A percentile compares a stretch with the other conserved stretches of the same genome.
These are phyloP conservation scores for Stylosanthes scabra DNA, from an alignment of 331 rosid genomes.

Conservation along the genomic window DNA sequence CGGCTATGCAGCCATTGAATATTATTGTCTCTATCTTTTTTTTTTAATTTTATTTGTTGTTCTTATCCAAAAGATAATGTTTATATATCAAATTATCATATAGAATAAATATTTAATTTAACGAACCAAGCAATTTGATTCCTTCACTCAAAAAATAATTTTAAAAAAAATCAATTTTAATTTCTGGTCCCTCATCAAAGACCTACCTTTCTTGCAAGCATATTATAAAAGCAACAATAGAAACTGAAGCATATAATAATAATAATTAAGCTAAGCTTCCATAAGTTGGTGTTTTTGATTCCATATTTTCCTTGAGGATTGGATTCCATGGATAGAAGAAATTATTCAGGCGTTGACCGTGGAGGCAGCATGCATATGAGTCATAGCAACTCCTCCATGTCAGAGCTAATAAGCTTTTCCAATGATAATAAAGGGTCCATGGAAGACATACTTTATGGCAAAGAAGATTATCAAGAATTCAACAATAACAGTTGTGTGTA, in stretches of 20 bases:
- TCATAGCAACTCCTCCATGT: neutral
- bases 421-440: neutral
- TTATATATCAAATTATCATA: neutral
- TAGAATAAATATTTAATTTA: neutral
- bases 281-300: neutral
- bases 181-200: neutral
- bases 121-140: neutral
- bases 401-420: neutral
- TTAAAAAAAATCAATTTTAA: too few species aligned
- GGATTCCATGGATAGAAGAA: neutral
- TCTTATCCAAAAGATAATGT: conserved; percentile 1
- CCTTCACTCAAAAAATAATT: too few species aligned
- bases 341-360: neutral
- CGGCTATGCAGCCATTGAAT: neutral
- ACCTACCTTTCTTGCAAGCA: neutral
- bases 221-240: neutral
- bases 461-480: conserved; percentile 27
- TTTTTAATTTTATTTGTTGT: neutral
- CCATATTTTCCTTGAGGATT: neutral
- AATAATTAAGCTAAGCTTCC: too few species aligned
- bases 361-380: neutral
- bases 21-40: neutral
- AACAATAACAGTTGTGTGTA: neutral
- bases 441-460: conserved; percentile 43
- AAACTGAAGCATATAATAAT: neutral